phyloP scores from a whole-genome alignment of 2,329 filamentous ascomycete genomes.

The Fusarium phyllophilum region DNA sequence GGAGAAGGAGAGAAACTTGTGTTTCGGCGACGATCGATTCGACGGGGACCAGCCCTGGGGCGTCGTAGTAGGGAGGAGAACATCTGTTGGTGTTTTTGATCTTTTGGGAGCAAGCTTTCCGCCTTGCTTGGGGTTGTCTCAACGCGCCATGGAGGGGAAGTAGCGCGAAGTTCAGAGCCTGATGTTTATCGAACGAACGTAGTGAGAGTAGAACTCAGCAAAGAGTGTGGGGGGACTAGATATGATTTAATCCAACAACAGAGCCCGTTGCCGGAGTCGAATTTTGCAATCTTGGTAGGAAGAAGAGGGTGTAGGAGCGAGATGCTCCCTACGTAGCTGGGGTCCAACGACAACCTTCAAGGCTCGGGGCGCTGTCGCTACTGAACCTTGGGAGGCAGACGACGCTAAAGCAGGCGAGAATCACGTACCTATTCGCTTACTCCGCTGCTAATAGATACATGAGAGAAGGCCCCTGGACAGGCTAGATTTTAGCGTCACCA shows the following conservation, averaged over 20 bases:
- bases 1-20: constrained; percentile 47
- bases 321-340: constrained; percentile 25
- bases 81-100: constrained; percentile 44
- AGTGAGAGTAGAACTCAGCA: constrained; percentile 32
- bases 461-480: constrained; percentile 24
- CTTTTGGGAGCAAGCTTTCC: constrained; percentile 37
- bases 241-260: constrained; percentile 25
- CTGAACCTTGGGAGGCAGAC: constrained; percentile 19
- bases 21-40: constrained; percentile 45
- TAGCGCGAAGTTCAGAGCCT: constrained; percentile 11
- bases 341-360: constrained; percentile 33
- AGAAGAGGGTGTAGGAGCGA: constrained; percentile 31
- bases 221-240: constrained; percentile 18
- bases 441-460: constrained; percentile 30
- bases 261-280: constrained; percentile 38
- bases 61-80: constrained; percentile 52
- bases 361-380: constrained; percentile 35
- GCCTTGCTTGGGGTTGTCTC: constrained; percentile 42
- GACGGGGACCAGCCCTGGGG: constrained; percentile 48
- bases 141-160: constrained; percentile 41
- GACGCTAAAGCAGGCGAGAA: constrained; percentile 39
- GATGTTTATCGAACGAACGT: constrained; percentile 38
- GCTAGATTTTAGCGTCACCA: constrained; percentile 37
- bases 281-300: constrained; percentile 36
- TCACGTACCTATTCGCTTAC: constrained; percentile 37